A percentile compares a stretch with the other conserved stretches of the same genome.
Conservation (phyloP, 192 early-diverging fungal species). For the Coemansia aciculifera region DNA sequence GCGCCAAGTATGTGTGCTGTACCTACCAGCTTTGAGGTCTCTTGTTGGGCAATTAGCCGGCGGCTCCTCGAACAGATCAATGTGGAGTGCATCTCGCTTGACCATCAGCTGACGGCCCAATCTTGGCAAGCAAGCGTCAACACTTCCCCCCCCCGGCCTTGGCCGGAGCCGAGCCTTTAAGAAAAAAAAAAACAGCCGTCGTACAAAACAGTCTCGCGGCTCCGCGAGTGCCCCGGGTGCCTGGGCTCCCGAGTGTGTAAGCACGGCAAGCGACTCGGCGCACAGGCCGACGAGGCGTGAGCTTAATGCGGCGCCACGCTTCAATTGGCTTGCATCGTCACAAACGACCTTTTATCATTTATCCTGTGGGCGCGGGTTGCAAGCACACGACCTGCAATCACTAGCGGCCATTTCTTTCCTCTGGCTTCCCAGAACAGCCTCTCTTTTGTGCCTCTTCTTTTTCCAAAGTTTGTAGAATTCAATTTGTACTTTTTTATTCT, state of each 20-base stretch:
- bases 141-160: not conserved
- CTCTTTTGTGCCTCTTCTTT: not conserved
- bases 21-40: too few relatives aligned
- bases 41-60: not conserved
- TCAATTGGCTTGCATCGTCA: not conserved
- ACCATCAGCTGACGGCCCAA: not conserved
- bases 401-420: not conserved
- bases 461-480: not conserved
- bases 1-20: not conserved
- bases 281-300: not conserved
- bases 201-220: not conserved
- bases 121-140: not conserved
- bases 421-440: not conserved
- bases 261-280: conserved; percentile 3
- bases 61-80: not conserved
- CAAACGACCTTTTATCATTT: not conserved
- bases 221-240: not conserved
- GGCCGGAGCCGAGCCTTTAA: conserved; percentile 1
- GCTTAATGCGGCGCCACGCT: not conserved
- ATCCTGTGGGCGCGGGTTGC: not conserved
- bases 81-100: not conserved
- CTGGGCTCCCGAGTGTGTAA: not conserved
- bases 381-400: not conserved
- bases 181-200: not conserved
- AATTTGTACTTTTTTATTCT: not conserved